Evolutionary conservation across 2,329 filamentous ascomycete species (phyloP).

Genomic region (Claviceps pazoutovae): DNA sequence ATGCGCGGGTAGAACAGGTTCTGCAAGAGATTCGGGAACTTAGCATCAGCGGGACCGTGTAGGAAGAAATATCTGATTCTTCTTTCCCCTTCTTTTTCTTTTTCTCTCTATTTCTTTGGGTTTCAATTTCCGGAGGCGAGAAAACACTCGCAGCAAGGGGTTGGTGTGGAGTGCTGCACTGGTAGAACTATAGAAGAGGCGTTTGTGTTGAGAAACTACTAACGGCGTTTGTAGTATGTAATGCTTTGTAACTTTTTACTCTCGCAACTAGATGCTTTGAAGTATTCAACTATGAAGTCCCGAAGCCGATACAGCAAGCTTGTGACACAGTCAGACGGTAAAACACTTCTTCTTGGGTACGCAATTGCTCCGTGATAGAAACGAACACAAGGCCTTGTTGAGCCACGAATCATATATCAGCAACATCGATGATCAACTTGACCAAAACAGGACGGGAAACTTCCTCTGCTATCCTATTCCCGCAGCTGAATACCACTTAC

Average conservation of each 20-base stretch:
- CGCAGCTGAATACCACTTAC: too few species aligned
- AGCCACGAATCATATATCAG: too few species aligned
- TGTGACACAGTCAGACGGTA: too few species aligned
- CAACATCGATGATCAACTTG: too few species aligned
- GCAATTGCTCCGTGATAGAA: too few species aligned
- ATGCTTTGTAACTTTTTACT: background rate
- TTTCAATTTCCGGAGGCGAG: background rate
- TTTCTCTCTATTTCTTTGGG: too few species aligned
- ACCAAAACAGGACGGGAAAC: too few species aligned
- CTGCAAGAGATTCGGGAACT: constrained; percentile 92
- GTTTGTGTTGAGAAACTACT: background rate
- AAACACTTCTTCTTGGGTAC: too few species aligned
- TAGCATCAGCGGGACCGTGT: constrained; percentile 70
- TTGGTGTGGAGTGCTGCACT: background rate
- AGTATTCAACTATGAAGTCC: background rate
- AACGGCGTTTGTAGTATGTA: background rate
- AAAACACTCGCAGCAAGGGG: background rate
- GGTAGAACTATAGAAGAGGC: background rate
- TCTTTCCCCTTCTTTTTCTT: too few species aligned
- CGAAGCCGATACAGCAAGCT: background rate
- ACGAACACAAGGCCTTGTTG: too few species aligned
- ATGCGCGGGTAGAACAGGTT: constrained; percentile 85
- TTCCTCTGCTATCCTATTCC: too few species aligned
- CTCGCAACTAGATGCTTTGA: too few species aligned
- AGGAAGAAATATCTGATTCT: constrained; percentile 12